Base-by-base conservation (phyloP, 2,329 filamentous ascomycete species). In the Pyrenophora graminea region DNA sequence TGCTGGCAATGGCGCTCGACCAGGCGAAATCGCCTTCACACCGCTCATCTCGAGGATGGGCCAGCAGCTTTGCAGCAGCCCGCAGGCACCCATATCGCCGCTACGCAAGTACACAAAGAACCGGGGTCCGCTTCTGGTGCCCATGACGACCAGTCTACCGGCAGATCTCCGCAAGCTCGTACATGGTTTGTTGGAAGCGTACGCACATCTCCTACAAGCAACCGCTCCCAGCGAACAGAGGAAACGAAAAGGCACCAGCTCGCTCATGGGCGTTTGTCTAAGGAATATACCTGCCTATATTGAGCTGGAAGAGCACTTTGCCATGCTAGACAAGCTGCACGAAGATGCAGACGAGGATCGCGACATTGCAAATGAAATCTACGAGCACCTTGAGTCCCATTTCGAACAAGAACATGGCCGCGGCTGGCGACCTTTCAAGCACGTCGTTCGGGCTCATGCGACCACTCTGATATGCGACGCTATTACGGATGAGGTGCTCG, bases 381-480 rank as follows among this genome's bases (percentile, higher is more conserved):
- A 77, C 52, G 61, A 65, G 10, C 67, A 77, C 15, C 63, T 78
- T 4, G 74, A 77, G 45, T 53, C 61, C 9, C 56, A 56, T 3
- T 70, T 75, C 44, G 73, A 73, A 40, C 64, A 69, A 23, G 48
- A 56, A 3, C 43, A 54, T 12, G 69, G 68, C 12, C 59, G 67
- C 21, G 74, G 72, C 17, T 78, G 76, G 74, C 59, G 66, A 4
- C 66, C 66, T 1, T 67, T 79, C 42, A 72, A 71, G 23, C 67
- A 75, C 19, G 68, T 76, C 1, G 73, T 77, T 4, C 62, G 75
- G 23, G 71, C 75, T 18, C 76, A 78, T 62, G 74, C 66, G 1
- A 65, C 77, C 2, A 62, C 68, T 8, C 48, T 75, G 9, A 21
- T 78, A 4, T 66, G 67, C 37, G 62, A 68, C 44, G 74, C 75